phyloP scores from a whole-genome alignment of 2,329 filamentous ascomycete genomes.

The Apiospora pterosperma region DNA sequence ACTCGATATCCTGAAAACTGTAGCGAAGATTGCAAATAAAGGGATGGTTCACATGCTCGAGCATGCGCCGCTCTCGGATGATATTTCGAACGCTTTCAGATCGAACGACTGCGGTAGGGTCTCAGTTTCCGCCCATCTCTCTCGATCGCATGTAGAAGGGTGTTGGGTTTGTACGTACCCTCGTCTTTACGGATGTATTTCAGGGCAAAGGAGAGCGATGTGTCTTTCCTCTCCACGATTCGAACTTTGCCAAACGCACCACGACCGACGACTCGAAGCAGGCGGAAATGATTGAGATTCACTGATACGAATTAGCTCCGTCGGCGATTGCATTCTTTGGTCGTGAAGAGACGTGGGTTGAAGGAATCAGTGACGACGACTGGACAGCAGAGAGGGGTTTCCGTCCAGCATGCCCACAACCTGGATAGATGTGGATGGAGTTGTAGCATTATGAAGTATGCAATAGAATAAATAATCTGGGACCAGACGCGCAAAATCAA shows the following conservation, averaged over 20 bases:
- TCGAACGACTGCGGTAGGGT: conserved; percentile 68
- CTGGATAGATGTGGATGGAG: background rate
- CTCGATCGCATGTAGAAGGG: background rate
- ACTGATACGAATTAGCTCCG: conserved; percentile 49
- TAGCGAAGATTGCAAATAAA: conserved; percentile 98
- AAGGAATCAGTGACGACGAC: conserved; percentile 3
- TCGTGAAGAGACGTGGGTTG: background rate
- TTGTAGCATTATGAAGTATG: background rate
- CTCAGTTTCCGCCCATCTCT: background rate
- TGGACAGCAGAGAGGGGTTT: background rate
- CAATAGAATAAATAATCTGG: background rate
- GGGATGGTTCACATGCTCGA: conserved; percentile 95
- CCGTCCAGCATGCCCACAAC: background rate
- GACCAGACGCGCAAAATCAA: too few relatives aligned
- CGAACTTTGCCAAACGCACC: conserved; percentile 98
- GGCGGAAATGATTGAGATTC: conserved; percentile 94
- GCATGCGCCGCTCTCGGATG: conserved; percentile 93
- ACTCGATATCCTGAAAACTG: conserved; percentile 98
- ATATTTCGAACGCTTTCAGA: conserved; percentile 98
- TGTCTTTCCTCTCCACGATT: conserved; percentile 97
- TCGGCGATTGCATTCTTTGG: background rate
- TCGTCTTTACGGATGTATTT: conserved; percentile 99
- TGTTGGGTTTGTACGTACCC: conserved; percentile 51
- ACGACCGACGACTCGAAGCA: conserved; percentile 92
- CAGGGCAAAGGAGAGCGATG: conserved; percentile 85